Base-by-base conservation (phyloP, 2,329 filamentous ascomycete species). In the Byssothecium circinans region DNA sequence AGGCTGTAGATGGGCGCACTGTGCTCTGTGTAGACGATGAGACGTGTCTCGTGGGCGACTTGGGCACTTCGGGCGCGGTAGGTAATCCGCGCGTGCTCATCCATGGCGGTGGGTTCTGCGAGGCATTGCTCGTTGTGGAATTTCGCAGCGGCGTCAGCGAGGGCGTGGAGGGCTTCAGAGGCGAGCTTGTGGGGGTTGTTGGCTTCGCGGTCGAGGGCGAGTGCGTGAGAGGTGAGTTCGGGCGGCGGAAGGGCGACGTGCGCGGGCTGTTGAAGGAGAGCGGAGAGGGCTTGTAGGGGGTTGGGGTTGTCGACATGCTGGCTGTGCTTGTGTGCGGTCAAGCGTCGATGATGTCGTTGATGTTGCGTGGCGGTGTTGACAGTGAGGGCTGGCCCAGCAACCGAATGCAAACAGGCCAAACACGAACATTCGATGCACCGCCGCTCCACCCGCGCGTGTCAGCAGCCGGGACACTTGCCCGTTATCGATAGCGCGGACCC, bases 221-320 rank as follows among this genome's bases (percentile, higher is more conserved):
- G 39, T 54, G 54, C 18, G 60, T 51, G 22, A 68, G 57, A 35
- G 73, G 70, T 43, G 74, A 73, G 49, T 71, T 71, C 14, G 73
- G 69, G 22, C 74, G 67, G 48, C 72, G 67, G 55, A 76, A 76
- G 35, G 74, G 74, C 46, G 74, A 76, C 38, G 71, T 67, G 53
- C 74, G 72, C 14, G 69, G 65, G 58, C 69, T 72, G 57, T 70
- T 72, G 65, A 74, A 74, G 58, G 72, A 74, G 51, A 76, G 70
- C 17, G 69, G 69, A 12, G 70, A 73, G 34, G 72, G 73, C 56
- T 71, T 74, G 58, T 70, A 68, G 43, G 62, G 64, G 12, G 66
- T 64, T 12, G 64, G 67, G 10, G 67, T 68, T 18, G 62, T 64
- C 12, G 35, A 23, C 32, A 18, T 17, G 37, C n/a, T 25, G 37